Base-by-base conservation (phyloP, 2,329 filamentous ascomycete genomes). In the Neonectria punicea region DNA sequence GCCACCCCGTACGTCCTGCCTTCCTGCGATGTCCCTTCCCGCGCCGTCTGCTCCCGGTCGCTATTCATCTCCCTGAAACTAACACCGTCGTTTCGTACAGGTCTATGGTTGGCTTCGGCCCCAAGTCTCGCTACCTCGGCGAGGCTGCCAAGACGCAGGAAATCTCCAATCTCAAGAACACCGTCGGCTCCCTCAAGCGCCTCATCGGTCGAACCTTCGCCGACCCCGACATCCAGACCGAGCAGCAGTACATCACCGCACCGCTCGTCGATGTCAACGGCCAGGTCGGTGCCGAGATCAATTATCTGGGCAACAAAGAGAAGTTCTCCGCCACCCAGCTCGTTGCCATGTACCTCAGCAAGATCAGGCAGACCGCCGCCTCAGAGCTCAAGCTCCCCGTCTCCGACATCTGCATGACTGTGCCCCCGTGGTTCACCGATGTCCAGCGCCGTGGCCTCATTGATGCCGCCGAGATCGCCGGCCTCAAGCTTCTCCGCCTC, bases 131-230 rank as follows among this genome's bases (percentile, higher is more conserved):
- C 85, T 97, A 97, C 80, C 88, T 99, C 71, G 96, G 96, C 73
- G 96, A 99, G 85, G 83, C 93, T 63, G 96, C 96, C 74, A 98
- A 98, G 89, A 98, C 95, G 73, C 95, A 98, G 85, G 96, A 99
- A 84, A 97, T 97, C 80, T 97, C 95, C 78, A 99, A 99, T 87
- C 90, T 98, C 78, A 99, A 98, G 87, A 99, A 99, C 88, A 99
- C 96, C 73, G 93, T 99, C 83, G 87, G 89, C 80, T 94, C 90
- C 73, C 88, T 99, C 76, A 97, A 97, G 86, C 93, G 96, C 77
- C 90, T 99, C 74, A 92, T 92, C 77, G 96, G 96, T 78, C 93
- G 96, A 79, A 86, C 88, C 68, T 87, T 95, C 83, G 91, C 87
- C 80, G 96, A 99, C 79, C 94, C 96, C 78, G 96, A 99, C 87